A percentile compares a stretch with the other conserved stretches of the same genome.
Evolutionary conservation across 768 basidiomycete genomes (phyloP).

Genomic region (Serpula lacrymans): DNA sequence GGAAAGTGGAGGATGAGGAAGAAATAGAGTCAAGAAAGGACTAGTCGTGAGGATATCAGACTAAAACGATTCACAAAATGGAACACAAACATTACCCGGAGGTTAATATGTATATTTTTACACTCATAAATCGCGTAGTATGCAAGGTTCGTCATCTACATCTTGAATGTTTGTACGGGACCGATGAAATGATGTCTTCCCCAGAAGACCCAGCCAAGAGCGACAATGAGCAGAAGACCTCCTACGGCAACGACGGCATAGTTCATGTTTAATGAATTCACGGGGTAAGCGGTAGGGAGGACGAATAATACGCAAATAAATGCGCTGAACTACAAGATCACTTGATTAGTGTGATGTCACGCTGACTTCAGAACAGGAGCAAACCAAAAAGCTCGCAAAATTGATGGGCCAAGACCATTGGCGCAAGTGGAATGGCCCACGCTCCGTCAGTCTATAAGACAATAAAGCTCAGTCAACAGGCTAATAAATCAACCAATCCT

Average conservation of each 20-base stretch:
- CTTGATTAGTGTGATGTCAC: background rate
- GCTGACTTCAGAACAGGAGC: constrained; percentile 7
- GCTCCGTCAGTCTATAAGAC: constrained; percentile 38
- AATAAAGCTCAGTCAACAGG: constrained; percentile 3
- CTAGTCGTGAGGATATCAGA: too few species aligned
- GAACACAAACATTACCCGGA: too few species aligned
- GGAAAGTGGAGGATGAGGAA: constrained; percentile 20
- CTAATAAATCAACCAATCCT: too few species aligned
- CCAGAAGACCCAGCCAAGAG: constrained; percentile 45
- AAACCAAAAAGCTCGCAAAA: constrained; percentile 42
- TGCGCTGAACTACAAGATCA: constrained; percentile 39
- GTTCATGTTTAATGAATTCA: constrained; percentile 51
- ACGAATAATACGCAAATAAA: constrained; percentile 57
- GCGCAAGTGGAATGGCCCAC: constrained; percentile 51
- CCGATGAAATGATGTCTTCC: constrained; percentile 43
- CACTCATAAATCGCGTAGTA: background rate
- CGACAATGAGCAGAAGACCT: constrained; percentile 42
- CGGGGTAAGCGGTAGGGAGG: constrained; percentile 52
- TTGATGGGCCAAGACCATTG: constrained; percentile 53
- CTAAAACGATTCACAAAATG: too few species aligned
- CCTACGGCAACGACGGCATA: constrained; percentile 54
- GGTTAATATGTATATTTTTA: too few species aligned
- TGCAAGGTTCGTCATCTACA: constrained; percentile 1
- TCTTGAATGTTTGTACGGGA: constrained; percentile 36
- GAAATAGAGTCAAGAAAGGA: background rate